A percentile compares a stretch with the other conserved stretches of the same genome.
Evolutionary conservation across 192 early-diverging fungal species (phyloP).

Genomic region (Dispira parvispora): DNA sequence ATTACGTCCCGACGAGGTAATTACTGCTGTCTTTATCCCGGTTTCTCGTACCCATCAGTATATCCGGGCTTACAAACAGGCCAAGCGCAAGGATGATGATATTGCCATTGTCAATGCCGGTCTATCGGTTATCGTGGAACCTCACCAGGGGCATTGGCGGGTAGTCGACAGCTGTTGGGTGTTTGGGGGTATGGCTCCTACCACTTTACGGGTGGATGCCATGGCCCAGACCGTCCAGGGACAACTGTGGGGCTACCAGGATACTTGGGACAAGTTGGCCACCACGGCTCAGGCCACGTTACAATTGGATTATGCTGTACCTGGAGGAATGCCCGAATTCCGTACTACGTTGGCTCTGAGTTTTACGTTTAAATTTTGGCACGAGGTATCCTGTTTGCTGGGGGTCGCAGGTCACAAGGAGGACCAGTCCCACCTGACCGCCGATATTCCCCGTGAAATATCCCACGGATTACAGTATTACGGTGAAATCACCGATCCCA

Average conservation of each 20-base stretch:
- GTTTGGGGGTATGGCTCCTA: constrained; percentile 66
- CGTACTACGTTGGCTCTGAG: constrained; percentile 37
- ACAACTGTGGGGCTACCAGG: constrained; percentile 33
- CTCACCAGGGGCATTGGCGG: constrained; percentile 13
- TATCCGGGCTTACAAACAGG: constrained; percentile 66
- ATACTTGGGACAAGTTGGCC: constrained; percentile 26
- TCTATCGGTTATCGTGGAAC: constrained; percentile 27
- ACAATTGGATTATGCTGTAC: constrained; percentile 29
- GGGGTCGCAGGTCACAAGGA: neutral
- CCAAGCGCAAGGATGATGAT: constrained; percentile 75
- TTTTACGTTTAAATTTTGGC: constrained; percentile 53
- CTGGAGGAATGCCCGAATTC: constrained; percentile 56
- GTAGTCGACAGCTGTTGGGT: constrained; percentile 44
- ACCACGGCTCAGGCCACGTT: constrained; percentile 19
- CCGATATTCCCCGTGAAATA: constrained; percentile 6
- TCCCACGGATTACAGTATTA: constrained; percentile 12
- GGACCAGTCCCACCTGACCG: neutral
- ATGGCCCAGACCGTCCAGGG: constrained; percentile 29
- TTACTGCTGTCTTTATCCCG: constrained; percentile 50
- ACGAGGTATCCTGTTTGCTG: constrained; percentile 17
- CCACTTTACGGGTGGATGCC: constrained; percentile 36
- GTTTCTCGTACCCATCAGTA: constrained; percentile 37
- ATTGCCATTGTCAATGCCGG: constrained; percentile 76
- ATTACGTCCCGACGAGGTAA: constrained; percentile 41
- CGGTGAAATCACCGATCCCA: constrained; percentile 6